phyloP scores from a whole-genome alignment of 805 yeast species.

The Candida wancherniae region DNA sequence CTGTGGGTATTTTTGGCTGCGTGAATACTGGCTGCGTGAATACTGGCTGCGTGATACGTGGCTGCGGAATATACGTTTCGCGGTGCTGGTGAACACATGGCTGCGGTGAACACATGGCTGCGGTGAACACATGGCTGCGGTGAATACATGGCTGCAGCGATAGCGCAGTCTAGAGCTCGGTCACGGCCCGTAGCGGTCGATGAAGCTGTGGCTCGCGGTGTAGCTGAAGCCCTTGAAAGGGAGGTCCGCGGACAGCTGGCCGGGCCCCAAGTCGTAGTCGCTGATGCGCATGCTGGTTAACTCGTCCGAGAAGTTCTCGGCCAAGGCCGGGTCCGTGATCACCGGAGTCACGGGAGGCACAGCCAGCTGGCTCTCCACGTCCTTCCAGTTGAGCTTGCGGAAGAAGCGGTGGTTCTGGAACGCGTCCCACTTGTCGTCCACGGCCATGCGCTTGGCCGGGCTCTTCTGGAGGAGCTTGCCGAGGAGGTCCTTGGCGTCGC shows the following conservation, averaged over 20 bases:
- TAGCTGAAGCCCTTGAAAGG: constrained; percentile 43
- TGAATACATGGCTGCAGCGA: too few species aligned
- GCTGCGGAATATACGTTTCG: too few species aligned
- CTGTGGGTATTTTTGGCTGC: too few species aligned
- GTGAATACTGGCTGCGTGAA: too few species aligned
- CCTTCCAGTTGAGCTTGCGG: constrained; percentile 34
- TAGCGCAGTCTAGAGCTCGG: too few species aligned
- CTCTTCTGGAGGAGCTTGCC: constrained; percentile 33
- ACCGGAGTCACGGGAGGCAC: constrained; percentile 40
- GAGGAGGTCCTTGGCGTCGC: constrained; percentile 40
- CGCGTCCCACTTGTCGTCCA: constrained; percentile 31
- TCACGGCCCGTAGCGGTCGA: constrained; percentile 30
- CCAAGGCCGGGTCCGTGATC: constrained; percentile 40
- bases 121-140: too few species aligned
- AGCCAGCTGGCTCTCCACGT: constrained; percentile 23
- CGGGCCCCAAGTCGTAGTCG: constrained; percentile 17
- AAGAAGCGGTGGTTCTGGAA: constrained; percentile 37
- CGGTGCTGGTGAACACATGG: too few species aligned
- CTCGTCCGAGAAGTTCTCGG: constrained; percentile 41
- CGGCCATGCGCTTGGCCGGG: constrained; percentile 33
- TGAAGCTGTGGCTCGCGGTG: constrained; percentile 35
- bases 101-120: too few species aligned
- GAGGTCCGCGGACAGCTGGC: constrained; percentile 2
- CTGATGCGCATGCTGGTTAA: constrained; percentile 33
- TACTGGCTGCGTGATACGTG: too few species aligned